phyloP scores from a whole-genome alignment of 164 flowering plant species.

The Vitis cinerea region DNA sequence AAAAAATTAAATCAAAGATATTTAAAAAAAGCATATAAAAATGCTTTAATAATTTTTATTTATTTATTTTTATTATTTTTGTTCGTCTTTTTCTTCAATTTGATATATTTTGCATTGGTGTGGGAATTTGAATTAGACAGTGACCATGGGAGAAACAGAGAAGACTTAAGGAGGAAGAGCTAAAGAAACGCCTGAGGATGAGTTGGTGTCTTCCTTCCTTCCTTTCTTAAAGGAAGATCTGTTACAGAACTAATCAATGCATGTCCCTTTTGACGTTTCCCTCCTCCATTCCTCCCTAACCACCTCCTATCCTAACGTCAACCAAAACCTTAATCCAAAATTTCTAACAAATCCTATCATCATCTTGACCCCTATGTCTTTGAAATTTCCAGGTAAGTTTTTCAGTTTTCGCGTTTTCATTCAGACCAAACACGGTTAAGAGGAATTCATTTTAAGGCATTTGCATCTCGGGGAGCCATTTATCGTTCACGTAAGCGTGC shows the following conservation, averaged over 20 bases:
- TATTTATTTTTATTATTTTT: too few relatives aligned
- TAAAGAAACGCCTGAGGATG: conserved; percentile 11
- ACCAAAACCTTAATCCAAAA: not conserved
- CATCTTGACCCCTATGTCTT: conserved; percentile 7
- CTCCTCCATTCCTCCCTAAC: conserved; percentile 25
- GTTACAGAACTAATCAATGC: conserved; percentile 17
- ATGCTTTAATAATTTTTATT: too few relatives aligned
- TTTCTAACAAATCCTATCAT: not conserved
- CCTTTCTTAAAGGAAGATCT: conserved; percentile 6
- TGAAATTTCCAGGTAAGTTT: conserved; percentile 13
- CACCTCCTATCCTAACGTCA: conserved; percentile 16
- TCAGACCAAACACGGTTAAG: conserved; percentile 8
- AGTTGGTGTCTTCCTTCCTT: conserved; percentile 2
- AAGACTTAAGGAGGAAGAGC: too few relatives aligned
- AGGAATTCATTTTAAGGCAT: not conserved
- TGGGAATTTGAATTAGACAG: too few relatives aligned
- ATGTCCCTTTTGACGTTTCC: conserved; percentile 2
- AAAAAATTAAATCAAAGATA: too few relatives aligned
- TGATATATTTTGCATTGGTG: too few relatives aligned
- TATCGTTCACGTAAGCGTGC: too few relatives aligned
- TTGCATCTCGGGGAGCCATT: too few relatives aligned
- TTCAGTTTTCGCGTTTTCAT: not conserved
- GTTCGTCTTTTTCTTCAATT: too few relatives aligned
- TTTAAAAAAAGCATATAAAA: too few relatives aligned
- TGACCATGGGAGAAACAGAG: not conserved